These are phyloP conservation scores for Cladosporium sp. DNA, from an alignment of 2,329 filamentous ascomycete genomes.

Conservation along the genomic window DNA sequence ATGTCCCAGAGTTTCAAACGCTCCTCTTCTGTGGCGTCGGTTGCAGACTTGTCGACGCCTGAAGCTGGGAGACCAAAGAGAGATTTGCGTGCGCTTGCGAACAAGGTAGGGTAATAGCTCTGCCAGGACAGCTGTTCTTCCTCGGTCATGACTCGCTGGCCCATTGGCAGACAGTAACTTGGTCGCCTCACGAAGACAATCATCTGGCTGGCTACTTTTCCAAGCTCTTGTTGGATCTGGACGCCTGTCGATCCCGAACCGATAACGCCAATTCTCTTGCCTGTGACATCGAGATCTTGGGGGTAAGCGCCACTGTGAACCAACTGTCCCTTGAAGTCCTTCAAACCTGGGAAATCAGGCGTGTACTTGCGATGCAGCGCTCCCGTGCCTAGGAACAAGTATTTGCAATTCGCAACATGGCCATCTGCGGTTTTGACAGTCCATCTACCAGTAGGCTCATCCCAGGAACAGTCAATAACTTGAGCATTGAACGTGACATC, in stretches of 20 bases:
- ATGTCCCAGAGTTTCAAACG: conserved; percentile 47
- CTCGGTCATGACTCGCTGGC: conserved; percentile 49
- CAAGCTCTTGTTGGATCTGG: conserved; percentile 41
- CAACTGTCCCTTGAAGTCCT: conserved; percentile 42
- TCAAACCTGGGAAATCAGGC: conserved; percentile 40
- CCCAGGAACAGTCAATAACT: conserved; percentile 56
- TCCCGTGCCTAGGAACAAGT: conserved; percentile 44
- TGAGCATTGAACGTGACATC: conserved; percentile 59
- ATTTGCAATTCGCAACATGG: conserved; percentile 33
- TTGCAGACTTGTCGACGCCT: conserved; percentile 51
- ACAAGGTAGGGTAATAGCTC: conserved; percentile 50
- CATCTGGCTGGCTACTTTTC: conserved; percentile 41
- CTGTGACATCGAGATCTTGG: conserved; percentile 36
- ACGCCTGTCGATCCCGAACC: conserved; percentile 48
- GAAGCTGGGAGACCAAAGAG: conserved; percentile 54
- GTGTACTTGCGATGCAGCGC: conserved; percentile 43
- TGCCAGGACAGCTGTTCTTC: conserved; percentile 55
- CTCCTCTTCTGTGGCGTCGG: conserved; percentile 35
- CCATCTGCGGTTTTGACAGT: conserved; percentile 52
- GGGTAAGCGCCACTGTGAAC: conserved; percentile 47
- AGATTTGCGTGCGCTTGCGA: conserved; percentile 36
- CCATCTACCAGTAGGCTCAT: conserved; percentile 53
- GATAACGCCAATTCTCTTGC: conserved; percentile 46
- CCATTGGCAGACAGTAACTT: conserved; percentile 65
- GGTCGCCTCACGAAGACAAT: conserved; percentile 67